Conservation (phyloP, 805 yeast genomes). For the Cyberlindnera americana region DNA sequence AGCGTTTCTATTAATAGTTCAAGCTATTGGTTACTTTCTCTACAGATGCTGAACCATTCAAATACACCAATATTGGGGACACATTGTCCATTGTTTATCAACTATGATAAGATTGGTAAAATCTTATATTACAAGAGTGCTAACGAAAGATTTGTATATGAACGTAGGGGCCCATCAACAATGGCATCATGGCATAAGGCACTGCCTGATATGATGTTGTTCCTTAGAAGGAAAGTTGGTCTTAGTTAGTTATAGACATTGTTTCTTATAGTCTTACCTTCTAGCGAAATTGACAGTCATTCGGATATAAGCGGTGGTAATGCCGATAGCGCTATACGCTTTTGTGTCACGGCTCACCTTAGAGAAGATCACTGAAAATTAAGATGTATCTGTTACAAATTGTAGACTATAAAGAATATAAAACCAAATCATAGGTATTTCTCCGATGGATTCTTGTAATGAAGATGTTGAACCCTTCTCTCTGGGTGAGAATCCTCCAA, state of each 20-base stretch:
- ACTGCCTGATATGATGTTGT: not conserved
- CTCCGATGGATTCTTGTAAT: no score
- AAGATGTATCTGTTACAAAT: no score
- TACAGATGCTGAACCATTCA: not conserved
- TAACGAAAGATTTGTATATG: not conserved
- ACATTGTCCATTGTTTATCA: not conserved
- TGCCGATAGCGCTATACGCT: no score
- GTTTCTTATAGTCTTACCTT: not conserved
- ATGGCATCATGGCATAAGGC: not conserved
- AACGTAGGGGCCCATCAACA: not conserved
- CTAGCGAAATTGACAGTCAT: no score
- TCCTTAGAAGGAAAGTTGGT: not conserved
- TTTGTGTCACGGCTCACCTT: no score
- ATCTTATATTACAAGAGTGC: constrained; percentile 1
- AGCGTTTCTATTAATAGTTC: not conserved
- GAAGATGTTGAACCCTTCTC: no score
- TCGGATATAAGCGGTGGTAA: no score
- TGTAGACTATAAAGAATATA: no score
- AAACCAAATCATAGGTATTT: no score
- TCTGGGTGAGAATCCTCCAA: no score
- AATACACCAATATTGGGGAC: not conserved
- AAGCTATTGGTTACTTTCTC: not conserved
- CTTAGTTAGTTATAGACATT: not conserved
- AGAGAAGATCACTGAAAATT: no score
- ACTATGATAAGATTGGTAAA: not conserved